Conservation (phyloP, 164 flowering plant genomes). For the Stephania cephalantha region DNA sequence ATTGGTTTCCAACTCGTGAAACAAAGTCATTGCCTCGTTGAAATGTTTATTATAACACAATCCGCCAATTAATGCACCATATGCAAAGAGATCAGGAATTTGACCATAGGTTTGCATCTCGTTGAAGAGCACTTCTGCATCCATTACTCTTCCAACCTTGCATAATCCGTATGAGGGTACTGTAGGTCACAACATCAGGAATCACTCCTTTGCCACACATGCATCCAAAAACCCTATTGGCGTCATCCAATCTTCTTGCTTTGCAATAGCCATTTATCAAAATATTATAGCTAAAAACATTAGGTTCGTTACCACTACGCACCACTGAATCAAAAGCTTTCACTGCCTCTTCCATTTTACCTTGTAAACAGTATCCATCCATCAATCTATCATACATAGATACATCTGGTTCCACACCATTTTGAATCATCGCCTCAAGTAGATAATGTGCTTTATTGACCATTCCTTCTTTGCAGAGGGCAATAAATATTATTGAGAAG, state of each 20-base stretch:
- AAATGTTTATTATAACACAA: neutral
- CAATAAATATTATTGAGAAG: neutral
- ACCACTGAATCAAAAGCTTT: neutral
- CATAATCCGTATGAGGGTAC: neutral
- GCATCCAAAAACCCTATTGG: neutral
- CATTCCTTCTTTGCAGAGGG: conserved; percentile 1
- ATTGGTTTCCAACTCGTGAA: conserved; percentile 7
- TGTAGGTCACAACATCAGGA: neutral
- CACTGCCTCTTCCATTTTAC: conserved; percentile 4
- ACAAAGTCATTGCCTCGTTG: conserved; percentile 21
- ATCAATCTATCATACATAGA: neutral
- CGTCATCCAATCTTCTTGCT: neutral
- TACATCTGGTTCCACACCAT: neutral
- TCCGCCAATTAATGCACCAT: neutral
- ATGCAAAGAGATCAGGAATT: conserved; percentile 7
- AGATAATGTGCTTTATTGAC: neutral
- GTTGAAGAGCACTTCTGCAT: neutral
- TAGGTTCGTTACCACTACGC: neutral
- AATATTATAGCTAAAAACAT: neutral
- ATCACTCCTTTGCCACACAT: neutral
- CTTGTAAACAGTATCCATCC: neutral
- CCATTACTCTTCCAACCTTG: neutral
- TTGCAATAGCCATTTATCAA: neutral
- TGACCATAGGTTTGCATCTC: conserved; percentile 4
- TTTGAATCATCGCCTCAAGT: neutral